phyloP scores from a whole-genome alignment of 108 stramenopile species.

The Skeletonema grethae region DNA sequence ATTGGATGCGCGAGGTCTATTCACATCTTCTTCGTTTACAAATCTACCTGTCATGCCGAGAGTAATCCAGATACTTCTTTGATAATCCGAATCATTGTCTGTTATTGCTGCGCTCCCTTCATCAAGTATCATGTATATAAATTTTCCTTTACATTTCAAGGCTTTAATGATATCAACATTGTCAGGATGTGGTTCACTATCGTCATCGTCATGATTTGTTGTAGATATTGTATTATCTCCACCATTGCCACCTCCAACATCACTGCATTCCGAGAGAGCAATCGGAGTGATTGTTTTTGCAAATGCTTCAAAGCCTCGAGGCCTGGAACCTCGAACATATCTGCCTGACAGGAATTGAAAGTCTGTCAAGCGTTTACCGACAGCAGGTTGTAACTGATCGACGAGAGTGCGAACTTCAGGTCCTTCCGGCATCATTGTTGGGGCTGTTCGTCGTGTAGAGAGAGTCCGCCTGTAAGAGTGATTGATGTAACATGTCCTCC shows the following conservation, averaged over 20 bases:
- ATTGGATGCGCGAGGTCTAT: conserved; percentile 28
- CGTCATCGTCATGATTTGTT: conserved; percentile 10
- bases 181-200: neutral
- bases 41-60: conserved; percentile 87
- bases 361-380: conserved; percentile 66
- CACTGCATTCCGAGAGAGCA: neutral
- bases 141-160: conserved; percentile 86
- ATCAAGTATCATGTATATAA: conserved; percentile 78
- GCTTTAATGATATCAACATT: conserved; percentile 58
- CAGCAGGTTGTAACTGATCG: conserved; percentile 72
- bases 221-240: neutral
- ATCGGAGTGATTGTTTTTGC: conserved; percentile 71
- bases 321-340: conserved; percentile 68
- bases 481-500: neutral
- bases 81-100: conserved; percentile 49
- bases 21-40: conserved; percentile 39
- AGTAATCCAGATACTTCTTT: conserved; percentile 85
- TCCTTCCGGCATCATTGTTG: conserved; percentile 89
- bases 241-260: neutral
- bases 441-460: conserved; percentile 19
- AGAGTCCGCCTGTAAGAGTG: neutral
- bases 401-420: conserved; percentile 84
- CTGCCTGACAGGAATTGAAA: conserved; percentile 77
- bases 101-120: conserved; percentile 37
- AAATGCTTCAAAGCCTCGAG: conserved; percentile 75